Evolutionary conservation across 1,139 yeast genomes (phyloP).

Genomic region (Geotrichum armillariae): DNA sequence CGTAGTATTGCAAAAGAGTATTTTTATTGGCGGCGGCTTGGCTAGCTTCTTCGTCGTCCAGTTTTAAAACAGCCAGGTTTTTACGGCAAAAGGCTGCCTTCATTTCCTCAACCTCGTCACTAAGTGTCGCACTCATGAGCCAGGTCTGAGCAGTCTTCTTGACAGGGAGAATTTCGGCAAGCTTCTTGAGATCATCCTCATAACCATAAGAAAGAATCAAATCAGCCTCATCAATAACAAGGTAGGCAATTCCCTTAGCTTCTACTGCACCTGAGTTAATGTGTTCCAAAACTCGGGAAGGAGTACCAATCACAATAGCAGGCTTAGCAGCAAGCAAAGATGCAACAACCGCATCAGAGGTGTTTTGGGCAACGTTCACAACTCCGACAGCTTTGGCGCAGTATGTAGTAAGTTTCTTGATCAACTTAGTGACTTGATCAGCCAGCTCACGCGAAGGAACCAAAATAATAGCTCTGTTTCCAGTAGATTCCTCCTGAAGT

Average conservation of each 20-base stretch:
- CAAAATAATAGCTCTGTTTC: constrained; percentile 52
- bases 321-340: constrained; percentile 72
- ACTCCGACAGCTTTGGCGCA: constrained; percentile 66
- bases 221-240: constrained; percentile 96
- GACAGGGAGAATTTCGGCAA: constrained; percentile 64
- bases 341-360: constrained; percentile 69
- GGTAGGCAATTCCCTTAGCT: constrained; percentile 53
- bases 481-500: constrained; percentile 41
- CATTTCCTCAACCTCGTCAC: constrained; percentile 77
- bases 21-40: constrained; percentile 41
- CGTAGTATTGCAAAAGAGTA: constrained; percentile 80
- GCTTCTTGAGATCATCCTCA: constrained; percentile 69
- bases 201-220: constrained; percentile 88
- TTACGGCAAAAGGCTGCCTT: constrained; percentile 73
- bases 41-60: constrained; percentile 52
- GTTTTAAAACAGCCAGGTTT: constrained; percentile 77
- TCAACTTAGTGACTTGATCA: constrained; percentile 73
- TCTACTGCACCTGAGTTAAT: constrained; percentile 40
- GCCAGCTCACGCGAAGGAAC: constrained; percentile 89
- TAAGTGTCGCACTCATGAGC: constrained; percentile 94
- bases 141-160: constrained; percentile 82
- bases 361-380: constrained; percentile 73
- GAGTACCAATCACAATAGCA: constrained; percentile 83
- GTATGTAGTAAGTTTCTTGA: constrained; percentile 65
- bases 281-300: constrained; percentile 66